phyloP scores from a whole-genome alignment of 73 alveolate species.

The Symbiodinium pilosum region DNA sequence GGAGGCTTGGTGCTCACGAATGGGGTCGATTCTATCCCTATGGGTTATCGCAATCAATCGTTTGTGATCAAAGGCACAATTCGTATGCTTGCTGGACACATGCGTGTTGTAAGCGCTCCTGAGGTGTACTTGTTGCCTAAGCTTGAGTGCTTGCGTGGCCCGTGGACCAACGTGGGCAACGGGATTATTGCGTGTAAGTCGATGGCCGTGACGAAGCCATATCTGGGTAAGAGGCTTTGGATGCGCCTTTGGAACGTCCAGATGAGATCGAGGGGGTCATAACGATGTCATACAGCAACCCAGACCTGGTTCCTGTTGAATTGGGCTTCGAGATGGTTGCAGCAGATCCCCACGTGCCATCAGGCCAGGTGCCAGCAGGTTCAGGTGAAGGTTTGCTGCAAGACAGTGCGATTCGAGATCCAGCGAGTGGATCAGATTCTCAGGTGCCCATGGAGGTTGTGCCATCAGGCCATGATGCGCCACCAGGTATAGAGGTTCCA shows the following conservation, averaged over 20 bases:
- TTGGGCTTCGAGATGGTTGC: neutral
- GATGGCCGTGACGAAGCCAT: neutral
- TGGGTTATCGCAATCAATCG: neutral
- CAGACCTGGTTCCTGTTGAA: neutral
- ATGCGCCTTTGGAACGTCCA: neutral
- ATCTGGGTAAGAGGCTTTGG: neutral
- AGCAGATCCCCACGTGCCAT: neutral
- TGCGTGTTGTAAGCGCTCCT: neutral
- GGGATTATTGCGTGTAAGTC: neutral
- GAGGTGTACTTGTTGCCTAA: neutral
- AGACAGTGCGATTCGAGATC: no score
- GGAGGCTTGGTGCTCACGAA: neutral
- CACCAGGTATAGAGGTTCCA: no score
- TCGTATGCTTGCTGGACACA: neutral
- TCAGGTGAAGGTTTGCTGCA: neutral
- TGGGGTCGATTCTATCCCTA: neutral
- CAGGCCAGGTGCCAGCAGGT: neutral
- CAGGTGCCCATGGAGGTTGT: neutral
- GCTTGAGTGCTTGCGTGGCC: neutral
- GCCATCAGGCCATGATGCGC: neutral
- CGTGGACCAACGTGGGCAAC: neutral
- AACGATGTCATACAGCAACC: neutral
- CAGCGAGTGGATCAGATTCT: no score
- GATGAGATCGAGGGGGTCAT: neutral
- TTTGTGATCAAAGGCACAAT: neutral